Evolutionary conservation across 768 basidiomycete species (phyloP).

Genomic region (Podaxis sp.): DNA sequence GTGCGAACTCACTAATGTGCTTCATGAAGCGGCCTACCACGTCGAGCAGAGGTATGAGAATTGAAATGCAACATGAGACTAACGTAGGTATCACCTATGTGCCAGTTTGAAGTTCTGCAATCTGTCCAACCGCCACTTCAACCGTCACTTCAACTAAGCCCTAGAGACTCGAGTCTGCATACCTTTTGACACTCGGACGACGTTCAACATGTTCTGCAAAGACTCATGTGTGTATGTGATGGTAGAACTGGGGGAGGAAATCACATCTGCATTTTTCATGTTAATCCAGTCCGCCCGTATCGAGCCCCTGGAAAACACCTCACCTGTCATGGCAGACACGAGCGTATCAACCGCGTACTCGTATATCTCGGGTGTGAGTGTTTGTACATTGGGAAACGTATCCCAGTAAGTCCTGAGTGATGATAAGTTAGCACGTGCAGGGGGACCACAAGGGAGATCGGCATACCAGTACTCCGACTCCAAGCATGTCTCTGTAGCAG

Average conservation of each 20-base stretch:
- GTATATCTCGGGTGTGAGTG: not conserved
- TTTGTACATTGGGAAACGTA: not conserved
- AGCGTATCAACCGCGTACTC: conserved; percentile 4
- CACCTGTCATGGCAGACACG: conserved; percentile 9
- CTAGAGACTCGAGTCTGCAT: not conserved
- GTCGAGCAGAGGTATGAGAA: not conserved
- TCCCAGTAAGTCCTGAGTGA: conserved; percentile 9
- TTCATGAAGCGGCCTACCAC: conserved; percentile 9
- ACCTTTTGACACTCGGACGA: not conserved
- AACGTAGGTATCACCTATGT: conserved; percentile 1
- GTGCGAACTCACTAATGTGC: not conserved
- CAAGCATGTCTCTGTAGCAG: not conserved
- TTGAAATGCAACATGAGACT: not conserved
- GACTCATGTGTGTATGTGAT: not conserved
- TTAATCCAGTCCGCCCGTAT: not conserved
- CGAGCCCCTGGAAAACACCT: not conserved
- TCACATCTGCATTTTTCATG: not conserved
- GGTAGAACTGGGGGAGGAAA: not conserved
- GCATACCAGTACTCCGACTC: conserved; percentile 11
- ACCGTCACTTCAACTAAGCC: not conserved
- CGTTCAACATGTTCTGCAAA: conserved; percentile 3
- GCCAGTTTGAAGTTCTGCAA: conserved; percentile 9
- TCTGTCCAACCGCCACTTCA: not conserved
- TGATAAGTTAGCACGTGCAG: too few species aligned
- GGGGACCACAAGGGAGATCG: not conserved